Conservation (phyloP, 805 yeast genomes). For the Yamadazyma insecticola region DNA sequence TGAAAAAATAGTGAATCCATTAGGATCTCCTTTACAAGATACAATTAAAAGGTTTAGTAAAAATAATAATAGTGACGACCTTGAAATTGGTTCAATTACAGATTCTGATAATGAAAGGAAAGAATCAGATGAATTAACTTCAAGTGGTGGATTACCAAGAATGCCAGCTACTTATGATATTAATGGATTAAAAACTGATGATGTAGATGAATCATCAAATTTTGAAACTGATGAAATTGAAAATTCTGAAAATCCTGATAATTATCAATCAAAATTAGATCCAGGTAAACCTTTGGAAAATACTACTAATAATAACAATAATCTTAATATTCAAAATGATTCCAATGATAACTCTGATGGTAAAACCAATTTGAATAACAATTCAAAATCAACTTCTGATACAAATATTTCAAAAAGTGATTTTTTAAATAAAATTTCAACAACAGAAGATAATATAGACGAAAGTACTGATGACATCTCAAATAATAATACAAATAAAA, state of each 20-base stretch:
- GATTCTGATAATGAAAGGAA: slow-evolving; percentile 1
- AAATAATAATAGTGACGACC: slow-evolving; percentile 1
- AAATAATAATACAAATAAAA: too few relatives aligned
- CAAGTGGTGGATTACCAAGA: slow-evolving; percentile 14
- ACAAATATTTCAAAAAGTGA: too few relatives aligned
- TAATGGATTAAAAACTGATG: slow-evolving; percentile 12
- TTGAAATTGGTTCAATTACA: slow-evolving; percentile 3
- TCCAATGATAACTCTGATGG: too few relatives aligned
- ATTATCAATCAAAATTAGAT: too few relatives aligned
- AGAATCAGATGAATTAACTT: slow-evolving; percentile 1
- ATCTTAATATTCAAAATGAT: too few relatives aligned
- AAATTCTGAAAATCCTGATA: too few relatives aligned
- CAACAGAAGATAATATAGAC: slow-evolving; percentile 30
- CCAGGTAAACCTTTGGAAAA: too few relatives aligned
- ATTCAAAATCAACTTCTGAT: too few relatives aligned
- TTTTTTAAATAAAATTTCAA: slow-evolving; percentile 24
- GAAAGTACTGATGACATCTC: slow-evolving; percentile 16
- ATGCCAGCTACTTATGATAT: slow-evolving; percentile 22
- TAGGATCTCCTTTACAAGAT: slow-evolving; percentile 12
- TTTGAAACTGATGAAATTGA: slow-evolving; percentile 1
- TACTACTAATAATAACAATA: too few relatives aligned
- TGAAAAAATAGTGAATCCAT: background rate
- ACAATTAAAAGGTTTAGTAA: slow-evolving; percentile 8
- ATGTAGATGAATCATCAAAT: slow-evolving; percentile 2
- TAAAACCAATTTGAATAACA: too few relatives aligned